Base-by-base conservation (phyloP, 306 rosid genomes). In the Geum urbanum region DNA sequence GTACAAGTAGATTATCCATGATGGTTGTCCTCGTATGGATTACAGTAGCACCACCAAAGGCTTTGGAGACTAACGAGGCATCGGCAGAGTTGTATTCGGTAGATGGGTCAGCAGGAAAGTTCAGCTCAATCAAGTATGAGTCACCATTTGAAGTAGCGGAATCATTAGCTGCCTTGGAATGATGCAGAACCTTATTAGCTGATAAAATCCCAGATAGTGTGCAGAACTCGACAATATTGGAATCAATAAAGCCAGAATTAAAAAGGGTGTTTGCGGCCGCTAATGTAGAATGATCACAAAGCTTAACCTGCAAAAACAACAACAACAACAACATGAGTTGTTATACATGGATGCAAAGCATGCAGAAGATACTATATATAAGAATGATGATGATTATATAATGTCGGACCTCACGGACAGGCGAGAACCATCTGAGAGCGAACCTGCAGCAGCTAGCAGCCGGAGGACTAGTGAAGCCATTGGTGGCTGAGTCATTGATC, bases 221-320 rank as follows among this genome's bases (percentile, higher is more conserved):
- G 47, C 39, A 76, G 74, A 84, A 88, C 61, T 90, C 87, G 65
- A 88, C 66, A 7, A 83, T 22, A 69, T 72, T 14, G 61, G 69
- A 63, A 20, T 79, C 73, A 51, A 81, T 82, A 37, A 78, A 72
- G 56, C 86, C 87, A 60, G 79, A 71, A 32, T 88, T 75, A 61
- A 84, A 90, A 54, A 88, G 72, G 5, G 66, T 57, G 74, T 86
- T 86, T 18, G 95, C 78, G 67, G 95, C 86, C 2, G 96, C 96
- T 70, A 90, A 53, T 71, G 96, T 90, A 41, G 92, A 92, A 76
- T 88, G 92, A 41, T 92, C 96, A 76, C 95, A 90, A 65, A 90
- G 86, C 9, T 76, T 14, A 69, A 48, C 52, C 52, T 32, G 37
- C 3, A 32, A 32, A 32, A 32, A 32, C n/a, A n/a, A n/a, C n/a